Evolutionary conservation across 177 flowering plant genomes (phyloP).

Genomic region (Tripterygium wilfordii): DNA sequence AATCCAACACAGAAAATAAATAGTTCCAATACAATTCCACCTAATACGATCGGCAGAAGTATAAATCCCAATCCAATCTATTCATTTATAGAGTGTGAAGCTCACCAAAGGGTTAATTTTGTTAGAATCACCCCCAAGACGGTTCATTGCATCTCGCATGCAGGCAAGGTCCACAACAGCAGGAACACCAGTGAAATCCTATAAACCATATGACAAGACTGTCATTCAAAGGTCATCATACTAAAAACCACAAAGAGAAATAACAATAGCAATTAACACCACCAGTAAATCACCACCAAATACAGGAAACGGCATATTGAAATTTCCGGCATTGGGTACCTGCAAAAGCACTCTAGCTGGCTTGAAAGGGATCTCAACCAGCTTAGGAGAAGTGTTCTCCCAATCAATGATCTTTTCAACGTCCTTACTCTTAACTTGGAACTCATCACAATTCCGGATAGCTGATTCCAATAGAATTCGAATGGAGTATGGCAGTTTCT

Average conservation of each 20-base stretch:
- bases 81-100: too few relatives aligned
- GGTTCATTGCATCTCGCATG: constrained; percentile 55
- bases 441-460: constrained; percentile 48
- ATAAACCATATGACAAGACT: background rate
- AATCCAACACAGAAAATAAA: too few relatives aligned
- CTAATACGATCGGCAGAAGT: too few relatives aligned
- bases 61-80: too few relatives aligned
- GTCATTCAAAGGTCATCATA: too few relatives aligned
- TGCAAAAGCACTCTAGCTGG: constrained; percentile 52
- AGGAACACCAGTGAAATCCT: constrained; percentile 56
- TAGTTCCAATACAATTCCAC: too few relatives aligned
- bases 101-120: constrained; percentile 49
- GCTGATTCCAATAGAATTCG: constrained; percentile 48
- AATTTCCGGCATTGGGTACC: too few relatives aligned
- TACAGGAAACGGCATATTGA: too few relatives aligned
- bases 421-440: constrained; percentile 41
- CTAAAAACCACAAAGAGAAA: too few relatives aligned
- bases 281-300: too few relatives aligned
- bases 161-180: constrained; percentile 58
- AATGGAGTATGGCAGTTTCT: constrained; percentile 43
- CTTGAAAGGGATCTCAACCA: constrained; percentile 49
- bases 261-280: too few relatives aligned
- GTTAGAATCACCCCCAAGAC: constrained; percentile 40
- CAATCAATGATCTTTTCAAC: constrained; percentile 55
- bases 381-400: constrained; percentile 42